Percentiles rank a stretch among this genome's conserved stretches.
phyloP scores from a whole-genome alignment of 78 protist genomes.

The Dictyostelium discoideum region DNA sequence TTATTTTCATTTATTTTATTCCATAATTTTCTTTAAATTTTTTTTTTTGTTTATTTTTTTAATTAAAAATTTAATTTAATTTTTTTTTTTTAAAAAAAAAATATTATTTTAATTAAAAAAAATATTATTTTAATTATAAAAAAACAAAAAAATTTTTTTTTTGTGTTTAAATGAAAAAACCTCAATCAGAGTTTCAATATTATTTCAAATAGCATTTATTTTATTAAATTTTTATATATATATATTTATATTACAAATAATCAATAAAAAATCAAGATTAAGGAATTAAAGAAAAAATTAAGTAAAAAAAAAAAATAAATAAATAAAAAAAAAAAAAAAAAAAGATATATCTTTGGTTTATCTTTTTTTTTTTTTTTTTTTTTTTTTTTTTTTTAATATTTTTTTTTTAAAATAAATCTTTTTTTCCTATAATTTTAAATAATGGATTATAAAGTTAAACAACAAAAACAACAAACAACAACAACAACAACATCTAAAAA shows the following conservation, averaged over 20 bases:
- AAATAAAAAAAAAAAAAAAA: no score
- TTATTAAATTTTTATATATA: background rate
- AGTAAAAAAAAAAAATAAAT: background rate
- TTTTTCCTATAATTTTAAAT: background rate
- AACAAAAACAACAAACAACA: background rate
- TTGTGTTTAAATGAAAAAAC: background rate
- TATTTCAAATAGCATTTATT: background rate
- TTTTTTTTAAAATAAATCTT: background rate
- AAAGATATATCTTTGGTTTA: background rate
- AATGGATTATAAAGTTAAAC: background rate
- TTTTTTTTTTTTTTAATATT: background rate
- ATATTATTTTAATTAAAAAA: no score
- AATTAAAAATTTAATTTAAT: no score
- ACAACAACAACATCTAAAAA: background rate
- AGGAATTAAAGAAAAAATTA: background rate
- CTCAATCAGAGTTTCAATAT: background rate
- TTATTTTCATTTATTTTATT: no score
- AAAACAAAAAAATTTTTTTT: background rate
- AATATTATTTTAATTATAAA: no score
- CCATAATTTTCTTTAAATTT: no score
- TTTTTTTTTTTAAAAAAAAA: no score
- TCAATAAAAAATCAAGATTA: background rate
- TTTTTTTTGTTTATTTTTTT: no score
- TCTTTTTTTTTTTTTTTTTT: background rate
- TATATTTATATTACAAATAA: background rate